phyloP scores from a whole-genome alignment of 176 grass and related monocot species.

The Phragmites australis region DNA sequence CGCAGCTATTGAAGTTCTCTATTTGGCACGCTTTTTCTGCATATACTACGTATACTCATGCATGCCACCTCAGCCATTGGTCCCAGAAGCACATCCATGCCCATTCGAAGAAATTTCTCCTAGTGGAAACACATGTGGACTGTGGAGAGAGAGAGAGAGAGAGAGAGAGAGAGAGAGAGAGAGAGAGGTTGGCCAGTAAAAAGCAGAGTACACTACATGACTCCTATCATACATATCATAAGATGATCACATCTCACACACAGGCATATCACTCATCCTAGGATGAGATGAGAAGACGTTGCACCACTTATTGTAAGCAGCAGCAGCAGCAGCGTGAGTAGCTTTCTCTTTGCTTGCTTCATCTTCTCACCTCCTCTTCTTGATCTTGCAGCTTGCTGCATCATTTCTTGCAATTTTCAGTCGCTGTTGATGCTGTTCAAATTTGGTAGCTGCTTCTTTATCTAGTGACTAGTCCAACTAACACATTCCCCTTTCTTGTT shows the following conservation, averaged over 20 bases:
- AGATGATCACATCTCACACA: slow-evolving; percentile 28
- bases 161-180: too few relatives aligned
- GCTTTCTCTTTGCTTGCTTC: not conserved
- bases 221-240: slow-evolving; percentile 15
- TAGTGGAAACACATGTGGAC: slow-evolving; percentile 33
- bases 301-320: slow-evolving; percentile 42
- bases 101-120: slow-evolving; percentile 15
- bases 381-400: not conserved
- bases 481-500: not conserved
- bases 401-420: slow-evolving; percentile 14
- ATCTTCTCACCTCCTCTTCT: slow-evolving; percentile 21
- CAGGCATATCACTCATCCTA: slow-evolving; percentile 36
- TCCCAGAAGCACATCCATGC: slow-evolving; percentile 11
- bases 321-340: not conserved
- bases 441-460: not conserved
- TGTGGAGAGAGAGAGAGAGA: too few relatives aligned
- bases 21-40: slow-evolving; percentile 17
- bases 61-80: slow-evolving; percentile 30
- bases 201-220: slow-evolving; percentile 19
- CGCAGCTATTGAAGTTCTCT: not conserved
- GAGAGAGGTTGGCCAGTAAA: slow-evolving; percentile 48
- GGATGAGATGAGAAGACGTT: slow-evolving; percentile 37
- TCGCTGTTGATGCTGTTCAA: not conserved
- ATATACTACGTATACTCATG: slow-evolving; percentile 44
- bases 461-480: not conserved